Base-by-base conservation (phyloP, 75 land plant genomes). In the Sequoia sempervirens region DNA sequence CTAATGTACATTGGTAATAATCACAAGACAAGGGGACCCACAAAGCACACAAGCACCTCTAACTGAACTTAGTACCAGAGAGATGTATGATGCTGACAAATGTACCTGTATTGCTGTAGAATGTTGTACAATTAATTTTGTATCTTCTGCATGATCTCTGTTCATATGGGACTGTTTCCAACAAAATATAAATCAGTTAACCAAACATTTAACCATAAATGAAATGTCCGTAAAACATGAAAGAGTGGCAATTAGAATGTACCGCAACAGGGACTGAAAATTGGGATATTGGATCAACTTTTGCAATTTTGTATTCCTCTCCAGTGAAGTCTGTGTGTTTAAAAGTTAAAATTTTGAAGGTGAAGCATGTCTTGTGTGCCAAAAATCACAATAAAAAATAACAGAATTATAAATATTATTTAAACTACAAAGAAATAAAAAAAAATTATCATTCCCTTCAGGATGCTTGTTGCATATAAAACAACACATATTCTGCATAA, bases 221-320 rank as follows among this genome's bases (percentile, higher is more conserved):
- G 12, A 78, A 76, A 38, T 75, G 43, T n/a, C 11, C 15, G 10
- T 26, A 78, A n/a, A 15, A 38, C 32, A 52, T 80, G 47, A 28
- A 53, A 36, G 17, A 75, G 15, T 18, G 47, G 52, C 20, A 84
- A 54, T 70, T 53, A 68, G n/a, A 52, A 28, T 75, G 80, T 95
- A 97, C 98, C 89, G 94, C 89, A 45, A 97, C 87, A 73, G 96
- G 99, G 82, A 84, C 84, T 23, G 96, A 90, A 82, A 94, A 97
- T 79, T 94, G 96, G 84, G 96, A 85, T 68, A 97, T 92, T 46
- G 95, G 96, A 92, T 97, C 99, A 81, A 96, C 95, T 89, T 91
- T 89, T 85, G 95, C 90, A 47, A 90, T 89, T 83, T 81, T 85
- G 66, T 86, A 97, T 41, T 92, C 93, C 58, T 96, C 96, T 47